phyloP scores from a whole-genome alignment of 306 rosid species.

The Casuarina cunninghamiana region DNA sequence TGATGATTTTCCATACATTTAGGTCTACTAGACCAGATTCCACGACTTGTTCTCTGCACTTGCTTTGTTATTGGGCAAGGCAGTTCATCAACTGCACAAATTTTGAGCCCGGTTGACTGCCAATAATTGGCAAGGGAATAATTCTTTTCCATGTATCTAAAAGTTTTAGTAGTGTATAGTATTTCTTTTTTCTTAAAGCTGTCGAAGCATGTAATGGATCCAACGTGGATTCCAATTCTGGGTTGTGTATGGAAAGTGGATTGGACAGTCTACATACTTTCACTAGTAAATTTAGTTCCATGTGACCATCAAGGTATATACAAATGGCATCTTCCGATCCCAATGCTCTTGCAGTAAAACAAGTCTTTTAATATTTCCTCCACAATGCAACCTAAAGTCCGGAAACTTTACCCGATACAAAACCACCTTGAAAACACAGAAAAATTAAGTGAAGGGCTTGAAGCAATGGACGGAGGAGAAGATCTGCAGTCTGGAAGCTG shows the following conservation, averaged over 20 bases:
- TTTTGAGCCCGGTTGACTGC: neutral
- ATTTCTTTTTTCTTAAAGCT: neutral
- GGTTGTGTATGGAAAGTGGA: slow-evolving; percentile 18
- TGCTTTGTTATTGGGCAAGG: no score
- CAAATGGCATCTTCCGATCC: slow-evolving; percentile 42
- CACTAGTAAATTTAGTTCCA: slow-evolving; percentile 21
- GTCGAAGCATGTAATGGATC: slow-evolving; percentile 21
- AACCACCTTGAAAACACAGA: neutral
- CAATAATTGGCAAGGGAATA: neutral
- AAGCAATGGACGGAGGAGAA: neutral
- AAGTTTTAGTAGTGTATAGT: neutral
- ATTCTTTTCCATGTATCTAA: neutral
- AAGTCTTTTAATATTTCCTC: neutral
- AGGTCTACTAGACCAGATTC: no score
- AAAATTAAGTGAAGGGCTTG: neutral
- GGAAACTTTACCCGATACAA: neutral
- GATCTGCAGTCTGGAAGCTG: neutral
- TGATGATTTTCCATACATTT: neutral
- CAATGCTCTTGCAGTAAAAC: slow-evolving; percentile 34
- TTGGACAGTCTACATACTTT: slow-evolving; percentile 13
- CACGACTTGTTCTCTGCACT: no score
- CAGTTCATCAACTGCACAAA: neutral
- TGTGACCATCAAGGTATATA: neutral
- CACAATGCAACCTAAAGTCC: neutral
- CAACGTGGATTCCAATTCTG: slow-evolving; percentile 45